phyloP scores from a whole-genome alignment of 768 basidiomycete genomes.

The Termitomyces sp. region DNA sequence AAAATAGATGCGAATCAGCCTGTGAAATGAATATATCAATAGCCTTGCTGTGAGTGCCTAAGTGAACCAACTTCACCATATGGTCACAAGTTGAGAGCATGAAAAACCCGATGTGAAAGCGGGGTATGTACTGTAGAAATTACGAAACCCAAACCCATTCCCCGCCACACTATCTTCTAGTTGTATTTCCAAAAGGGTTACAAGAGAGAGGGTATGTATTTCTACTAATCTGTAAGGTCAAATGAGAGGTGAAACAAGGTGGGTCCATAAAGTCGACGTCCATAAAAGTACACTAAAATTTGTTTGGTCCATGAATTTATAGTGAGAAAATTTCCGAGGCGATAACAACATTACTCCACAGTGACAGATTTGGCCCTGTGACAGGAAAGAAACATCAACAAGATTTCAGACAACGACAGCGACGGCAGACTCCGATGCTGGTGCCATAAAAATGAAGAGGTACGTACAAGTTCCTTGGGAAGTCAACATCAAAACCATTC shows the following conservation, averaged over 20 bases:
- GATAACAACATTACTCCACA: slow-evolving; percentile 45
- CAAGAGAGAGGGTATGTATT: slow-evolving; percentile 1
- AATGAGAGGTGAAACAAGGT: neutral
- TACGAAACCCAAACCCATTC: neutral
- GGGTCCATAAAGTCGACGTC: slow-evolving; percentile 8
- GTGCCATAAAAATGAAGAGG: neutral
- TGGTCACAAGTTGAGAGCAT: no score
- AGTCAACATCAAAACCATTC: slow-evolving; percentile 97
- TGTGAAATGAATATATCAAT: no score
- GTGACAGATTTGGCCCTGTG: slow-evolving; percentile 74
- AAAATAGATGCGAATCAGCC: no score
- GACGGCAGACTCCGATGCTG: neutral
- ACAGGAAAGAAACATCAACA: slow-evolving; percentile 6
- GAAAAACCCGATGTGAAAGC: no score
- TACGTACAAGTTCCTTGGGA: slow-evolving; percentile 91
- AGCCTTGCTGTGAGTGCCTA: no score
- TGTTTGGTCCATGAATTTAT: slow-evolving; percentile 13
- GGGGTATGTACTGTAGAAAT: no score
- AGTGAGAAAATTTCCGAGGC: neutral
- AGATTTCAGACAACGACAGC: neutral
- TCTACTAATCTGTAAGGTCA: neutral
- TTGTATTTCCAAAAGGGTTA: neutral
- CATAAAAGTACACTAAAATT: slow-evolving; percentile 24
- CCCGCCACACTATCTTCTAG: neutral
- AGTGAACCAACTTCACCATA: no score